Conservation (phyloP, 148 eudicot species). For the Heliamphora exappendiculata region DNA sequence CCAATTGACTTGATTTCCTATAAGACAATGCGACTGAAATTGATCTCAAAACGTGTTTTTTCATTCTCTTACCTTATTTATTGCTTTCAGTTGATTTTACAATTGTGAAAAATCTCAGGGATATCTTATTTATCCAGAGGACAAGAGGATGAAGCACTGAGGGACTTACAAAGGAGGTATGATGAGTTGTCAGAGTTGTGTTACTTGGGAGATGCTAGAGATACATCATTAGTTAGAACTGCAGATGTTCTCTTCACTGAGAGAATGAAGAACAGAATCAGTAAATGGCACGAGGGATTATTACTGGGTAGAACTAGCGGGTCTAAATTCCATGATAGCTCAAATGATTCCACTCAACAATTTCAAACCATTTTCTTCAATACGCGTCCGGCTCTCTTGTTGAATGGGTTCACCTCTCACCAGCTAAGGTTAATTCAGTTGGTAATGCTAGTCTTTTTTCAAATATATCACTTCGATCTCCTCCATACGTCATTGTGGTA, state of each 20-base stretch:
- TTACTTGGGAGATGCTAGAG: slow-evolving; percentile 33
- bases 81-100: slow-evolving; percentile 31
- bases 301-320: slow-evolving; percentile 29
- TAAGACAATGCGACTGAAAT: too few species aligned
- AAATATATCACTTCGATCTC: neutral
- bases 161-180: slow-evolving; percentile 35
- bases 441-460: slow-evolving; percentile 43
- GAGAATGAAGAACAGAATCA: slow-evolving; percentile 64
- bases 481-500: neutral
- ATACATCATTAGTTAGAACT: slow-evolving; percentile 38
- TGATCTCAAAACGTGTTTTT: too few species aligned
- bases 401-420: slow-evolving; percentile 74
- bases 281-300: slow-evolving; percentile 66
- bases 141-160: slow-evolving; percentile 73
- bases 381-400: slow-evolving; percentile 67
- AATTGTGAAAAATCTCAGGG: slow-evolving; percentile 70
- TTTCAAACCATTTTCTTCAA: slow-evolving; percentile 67
- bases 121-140: slow-evolving; percentile 98
- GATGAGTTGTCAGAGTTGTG: slow-evolving; percentile 28
- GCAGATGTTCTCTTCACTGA: slow-evolving; percentile 77
- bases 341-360: slow-evolving; percentile 33
- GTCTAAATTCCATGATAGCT: slow-evolving; percentile 26
- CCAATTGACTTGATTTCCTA: too few species aligned
- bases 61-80: too few species aligned
- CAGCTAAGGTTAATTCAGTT: slow-evolving; percentile 73